Base-by-base conservation (phyloP, 176 grass and related monocot genomes). In the Elaeis guineensis region DNA sequence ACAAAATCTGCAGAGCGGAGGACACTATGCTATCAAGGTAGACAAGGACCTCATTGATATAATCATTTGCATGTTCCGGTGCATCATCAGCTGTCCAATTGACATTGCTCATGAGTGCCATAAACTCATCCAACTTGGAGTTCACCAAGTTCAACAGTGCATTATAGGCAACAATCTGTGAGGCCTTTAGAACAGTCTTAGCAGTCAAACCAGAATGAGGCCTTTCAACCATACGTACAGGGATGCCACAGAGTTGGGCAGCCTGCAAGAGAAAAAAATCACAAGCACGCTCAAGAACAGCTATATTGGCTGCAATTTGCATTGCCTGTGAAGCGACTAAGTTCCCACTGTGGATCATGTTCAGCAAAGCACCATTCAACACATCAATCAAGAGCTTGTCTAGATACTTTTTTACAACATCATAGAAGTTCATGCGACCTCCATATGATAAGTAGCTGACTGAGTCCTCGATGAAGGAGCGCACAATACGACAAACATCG, bases 351-450 rank as follows among this genome's bases (percentile, higher is more conserved):
- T 90, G 90, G 52, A 95, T 87, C 69, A 75, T 69, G 18, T 80
- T 90, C 48, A 95, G 79, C 57, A 90, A 69, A 68, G 67, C 55
- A 52, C 84, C 74, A 63, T 95, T 95, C 55, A 95, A 50, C 21
- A 83, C 80, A 66, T 95, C 90, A 74, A 95, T 90, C 63, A 95
- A 77, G 23, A 95, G 72, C 63, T 84, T 95, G 54, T 95, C 83
- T 25, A 95, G 69, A 77, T 85, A 89, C 60, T 81, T 78, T 60
- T 88, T 89, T 62, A 95, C 76, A 19, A 80, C 75, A 72, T 90
- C 86, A 61, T 79, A 90, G 19, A 69, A 65, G 70, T 81, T 84
- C 49, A 75, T 49, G n/a, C 68, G 70, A 50, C 75, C 77, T 65
- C 77, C 71, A 65, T 81, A 78, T 24, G 83, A 86, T 71, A 95